Evolutionary conservation across 495 filamentous ascomycete genomes (phyloP).

Genomic region (Hyaloscypha finlandica): DNA sequence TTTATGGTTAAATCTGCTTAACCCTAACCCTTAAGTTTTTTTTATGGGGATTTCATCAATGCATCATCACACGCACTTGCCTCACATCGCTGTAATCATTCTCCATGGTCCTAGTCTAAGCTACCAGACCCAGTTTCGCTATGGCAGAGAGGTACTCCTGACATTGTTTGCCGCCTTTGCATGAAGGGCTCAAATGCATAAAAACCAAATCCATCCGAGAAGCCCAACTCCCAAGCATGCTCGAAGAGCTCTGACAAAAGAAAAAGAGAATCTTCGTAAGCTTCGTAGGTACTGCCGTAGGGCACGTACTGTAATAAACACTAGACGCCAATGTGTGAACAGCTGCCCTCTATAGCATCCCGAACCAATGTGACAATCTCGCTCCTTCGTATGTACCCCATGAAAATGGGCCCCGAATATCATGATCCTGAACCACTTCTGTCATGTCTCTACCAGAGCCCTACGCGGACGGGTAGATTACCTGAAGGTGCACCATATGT

Average conservation of each 20-base stretch:
- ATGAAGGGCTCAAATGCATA: constrained; percentile 25
- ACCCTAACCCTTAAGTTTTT: too few species aligned
- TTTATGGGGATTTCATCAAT: neutral
- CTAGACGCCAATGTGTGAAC: constrained; percentile 29
- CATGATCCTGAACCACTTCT: constrained; percentile 3
- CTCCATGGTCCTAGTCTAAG: constrained; percentile 4
- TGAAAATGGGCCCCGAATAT: constrained; percentile 16
- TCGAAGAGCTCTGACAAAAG: constrained; percentile 12
- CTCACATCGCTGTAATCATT: neutral
- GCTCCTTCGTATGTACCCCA: constrained; percentile 18
- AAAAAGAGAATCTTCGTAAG: constrained; percentile 31
- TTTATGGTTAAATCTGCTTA: neutral
- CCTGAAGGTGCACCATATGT: constrained; percentile 63
- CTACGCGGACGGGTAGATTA: constrained; percentile 51
- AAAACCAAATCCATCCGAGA: constrained; percentile 19
- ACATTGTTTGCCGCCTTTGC: constrained; percentile 16
- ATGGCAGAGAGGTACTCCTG: constrained; percentile 28
- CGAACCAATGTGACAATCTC: constrained; percentile 20
- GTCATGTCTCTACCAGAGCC: constrained; percentile 22
- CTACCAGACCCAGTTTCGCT: constrained; percentile 11
- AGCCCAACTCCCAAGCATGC: constrained; percentile 25
- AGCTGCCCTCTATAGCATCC: constrained; percentile 20
- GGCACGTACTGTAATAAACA: constrained; percentile 23
- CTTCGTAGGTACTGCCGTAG: constrained; percentile 21
- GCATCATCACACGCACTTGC: neutral